A percentile compares a stretch with the other conserved stretches of the same genome.
Evolutionary conservation across 1,139 yeast genomes (phyloP).

Genomic region (Kurtzmaniella quercitrusa): DNA sequence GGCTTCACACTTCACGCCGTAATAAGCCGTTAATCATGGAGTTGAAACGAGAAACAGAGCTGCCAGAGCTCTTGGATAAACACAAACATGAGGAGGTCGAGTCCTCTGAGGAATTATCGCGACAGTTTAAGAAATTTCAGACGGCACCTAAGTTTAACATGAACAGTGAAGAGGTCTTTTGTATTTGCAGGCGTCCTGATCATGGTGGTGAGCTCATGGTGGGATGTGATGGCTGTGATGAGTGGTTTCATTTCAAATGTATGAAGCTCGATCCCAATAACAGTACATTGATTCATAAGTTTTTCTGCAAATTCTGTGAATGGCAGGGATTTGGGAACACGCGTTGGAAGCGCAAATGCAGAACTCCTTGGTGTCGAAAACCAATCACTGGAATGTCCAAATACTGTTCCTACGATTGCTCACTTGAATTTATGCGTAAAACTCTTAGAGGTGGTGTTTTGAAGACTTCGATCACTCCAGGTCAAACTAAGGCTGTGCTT

Average conservation of each 20-base stretch:
- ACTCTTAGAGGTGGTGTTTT: background rate
- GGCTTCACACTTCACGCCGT: no score
- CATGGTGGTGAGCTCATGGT: slow-evolving; percentile 79
- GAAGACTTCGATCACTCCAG: background rate
- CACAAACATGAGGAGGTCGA: slow-evolving; percentile 15
- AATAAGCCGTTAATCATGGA: no score
- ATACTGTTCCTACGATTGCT: slow-evolving; percentile 77
- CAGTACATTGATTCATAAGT: slow-evolving; percentile 58
- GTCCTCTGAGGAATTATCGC: slow-evolving; percentile 37
- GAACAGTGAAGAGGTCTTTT: slow-evolving; percentile 63
- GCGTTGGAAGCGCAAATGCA: slow-evolving; percentile 74
- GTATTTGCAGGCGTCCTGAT: slow-evolving; percentile 79
- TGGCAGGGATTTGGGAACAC: slow-evolving; percentile 44
- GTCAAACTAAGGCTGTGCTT: background rate
- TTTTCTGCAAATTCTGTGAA: slow-evolving; percentile 73
- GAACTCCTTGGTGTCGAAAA: slow-evolving; percentile 53
- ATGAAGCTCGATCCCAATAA: slow-evolving; percentile 55
- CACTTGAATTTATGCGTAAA: slow-evolving; percentile 46
- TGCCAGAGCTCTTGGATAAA: background rate
- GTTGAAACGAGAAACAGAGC: background rate
- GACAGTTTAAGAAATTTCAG: slow-evolving; percentile 40
- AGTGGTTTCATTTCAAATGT: slow-evolving; percentile 89
- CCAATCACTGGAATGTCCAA: slow-evolving; percentile 52
- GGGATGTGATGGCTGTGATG: slow-evolving; percentile 92
- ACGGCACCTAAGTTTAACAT: slow-evolving; percentile 42